Conservation (phyloP, 164 flowering plant genomes). For the Sedum album region DNA sequence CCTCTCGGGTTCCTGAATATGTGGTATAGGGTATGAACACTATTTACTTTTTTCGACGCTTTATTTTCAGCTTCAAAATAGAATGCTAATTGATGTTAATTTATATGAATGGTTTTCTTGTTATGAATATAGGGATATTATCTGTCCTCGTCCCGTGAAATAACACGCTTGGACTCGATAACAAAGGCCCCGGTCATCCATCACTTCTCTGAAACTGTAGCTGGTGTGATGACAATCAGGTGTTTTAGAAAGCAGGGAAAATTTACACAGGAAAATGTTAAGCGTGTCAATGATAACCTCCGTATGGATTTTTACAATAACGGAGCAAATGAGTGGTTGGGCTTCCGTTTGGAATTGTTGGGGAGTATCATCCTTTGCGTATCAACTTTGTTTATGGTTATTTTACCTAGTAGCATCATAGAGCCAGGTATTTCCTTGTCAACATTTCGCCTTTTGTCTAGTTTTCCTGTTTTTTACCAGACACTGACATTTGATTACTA, state of each 20-base stretch:
- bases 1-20: slow-evolving; percentile 64
- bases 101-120: background rate
- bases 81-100: background rate
- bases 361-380: no score
- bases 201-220: slow-evolving; percentile 97
- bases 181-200: slow-evolving; percentile 93
- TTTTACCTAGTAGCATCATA: slow-evolving; percentile 70
- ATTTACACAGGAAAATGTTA: no score
- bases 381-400: no score
- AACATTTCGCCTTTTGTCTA: background rate
- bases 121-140: slow-evolving; percentile 59
- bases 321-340: no score
- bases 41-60: background rate
- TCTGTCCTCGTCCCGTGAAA: no score
- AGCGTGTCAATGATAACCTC: no score
- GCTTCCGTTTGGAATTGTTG: no score
- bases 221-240: slow-evolving; percentile 80
- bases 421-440: slow-evolving; percentile 50
- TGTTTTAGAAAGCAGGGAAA: slow-evolving; percentile 59
- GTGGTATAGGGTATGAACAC: slow-evolving; percentile 85
- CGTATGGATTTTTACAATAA: no score
- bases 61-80: background rate
- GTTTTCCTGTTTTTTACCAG: background rate
- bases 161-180: no score
- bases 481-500: background rate